Base-by-base conservation (phyloP, 441 rosid genomes). In the Omphalea diandra region DNA sequence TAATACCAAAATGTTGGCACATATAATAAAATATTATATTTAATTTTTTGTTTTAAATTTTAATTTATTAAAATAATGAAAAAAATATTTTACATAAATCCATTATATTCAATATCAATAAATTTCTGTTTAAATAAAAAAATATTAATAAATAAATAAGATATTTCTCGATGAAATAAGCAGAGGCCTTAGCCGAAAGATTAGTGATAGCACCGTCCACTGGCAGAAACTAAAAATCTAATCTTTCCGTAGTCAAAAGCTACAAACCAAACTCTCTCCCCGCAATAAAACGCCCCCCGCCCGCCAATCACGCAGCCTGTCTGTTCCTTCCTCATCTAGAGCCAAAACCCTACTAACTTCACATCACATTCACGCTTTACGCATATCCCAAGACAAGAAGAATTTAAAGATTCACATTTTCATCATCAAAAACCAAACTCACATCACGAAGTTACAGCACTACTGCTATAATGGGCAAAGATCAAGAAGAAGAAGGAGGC, bases 221-320 rank as follows among this genome's bases (percentile, higher is more conserved):
- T 63, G 44, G 5, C 64, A 27, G 5, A 35, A 35, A 20, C 8
- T 27, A 43, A 63, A 59, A 36, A 5, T 24, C 64, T 22, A 14
- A 44, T 12, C 53, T 8, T n/a, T 15, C 29, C 1, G 3, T 5
- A 61, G 61, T 36, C 69, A 77, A 70, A 40, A 50, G 72, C 72
- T 47, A 20, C 52, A 44, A 12, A 14, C 66, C 49, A 46, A 60
- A 24, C 20, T 32, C n/a, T 52, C 22, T 57, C 27, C 2, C 56
- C 38, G 14, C 27, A 26, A 32, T 5, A 64, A 12, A 9, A 9
- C 66, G n/a, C n/a, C n/a, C n/a, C n/a, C n/a, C n/a, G n/a, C 54
- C 82, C 82, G 74, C 66, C 79, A 75, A 72, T 79, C 43, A 72
- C 82, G 82, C 79, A 33, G 69, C 53, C 52, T 35, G 70, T 70